Evolutionary conservation across 257 asterid species (phyloP).

Genomic region (Forsythia suspensa): DNA sequence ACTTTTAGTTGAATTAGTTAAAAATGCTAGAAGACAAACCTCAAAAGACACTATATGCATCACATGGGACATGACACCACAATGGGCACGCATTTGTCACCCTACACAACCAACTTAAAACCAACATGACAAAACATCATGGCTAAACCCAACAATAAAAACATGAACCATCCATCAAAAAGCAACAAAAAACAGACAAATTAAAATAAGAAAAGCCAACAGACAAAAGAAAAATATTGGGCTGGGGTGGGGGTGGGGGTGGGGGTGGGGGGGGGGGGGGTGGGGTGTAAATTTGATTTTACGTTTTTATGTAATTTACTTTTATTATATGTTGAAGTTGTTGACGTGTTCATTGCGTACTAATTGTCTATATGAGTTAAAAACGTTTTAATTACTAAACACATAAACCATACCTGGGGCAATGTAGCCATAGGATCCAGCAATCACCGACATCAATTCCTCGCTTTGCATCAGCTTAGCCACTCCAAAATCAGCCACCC

Average conservation of each 20-base stretch:
- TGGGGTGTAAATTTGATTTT: background rate
- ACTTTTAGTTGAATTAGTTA: background rate
- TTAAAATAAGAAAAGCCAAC: background rate
- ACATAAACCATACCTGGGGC: slow-evolving; percentile 66
- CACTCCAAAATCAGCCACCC: slow-evolving; percentile 90
- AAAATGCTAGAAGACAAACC: slow-evolving; percentile 5
- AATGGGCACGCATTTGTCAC: slow-evolving; percentile 41
- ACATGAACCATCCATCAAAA: slow-evolving; percentile 9
- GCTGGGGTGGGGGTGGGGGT: too few relatives aligned
- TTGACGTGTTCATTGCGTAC: too few relatives aligned
- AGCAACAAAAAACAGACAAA: background rate
- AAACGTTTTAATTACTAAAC: too few relatives aligned
- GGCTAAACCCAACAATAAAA: slow-evolving; percentile 15
- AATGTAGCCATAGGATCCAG: slow-evolving; percentile 94
- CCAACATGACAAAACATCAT: slow-evolving; percentile 18
- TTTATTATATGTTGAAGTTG: too few relatives aligned
- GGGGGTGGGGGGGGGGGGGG: too few relatives aligned
- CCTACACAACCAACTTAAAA: slow-evolving; percentile 48
- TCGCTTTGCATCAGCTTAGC: slow-evolving; percentile 70
- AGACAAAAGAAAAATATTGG: background rate
- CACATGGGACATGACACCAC: slow-evolving; percentile 24
- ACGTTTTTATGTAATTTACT: too few relatives aligned
- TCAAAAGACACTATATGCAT: slow-evolving; percentile 8
- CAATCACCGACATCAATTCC: slow-evolving; percentile 82
- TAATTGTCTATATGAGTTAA: too few relatives aligned